Base-by-base conservation (phyloP, 2,329 filamentous ascomycete species). In the Sarocladium oryzae region DNA sequence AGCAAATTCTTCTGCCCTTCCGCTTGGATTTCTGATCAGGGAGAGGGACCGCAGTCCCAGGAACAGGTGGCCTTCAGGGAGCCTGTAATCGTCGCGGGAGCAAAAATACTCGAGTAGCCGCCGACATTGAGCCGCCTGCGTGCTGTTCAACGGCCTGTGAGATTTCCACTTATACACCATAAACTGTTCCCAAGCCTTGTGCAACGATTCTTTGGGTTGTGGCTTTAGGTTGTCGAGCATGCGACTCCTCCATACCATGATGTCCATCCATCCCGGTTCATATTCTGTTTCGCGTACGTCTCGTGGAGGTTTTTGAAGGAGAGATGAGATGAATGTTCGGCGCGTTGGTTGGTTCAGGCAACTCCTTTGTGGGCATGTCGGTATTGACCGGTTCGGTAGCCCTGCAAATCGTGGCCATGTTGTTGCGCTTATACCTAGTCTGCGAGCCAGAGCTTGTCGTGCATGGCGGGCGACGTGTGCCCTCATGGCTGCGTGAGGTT, bases 181-280 rank as follows among this genome's bases (percentile, higher is more conserved):
- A 56, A 91, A 84, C 9, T 74, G 69, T 51, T 70, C 74, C 65
- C 87, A 84, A 4, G 86, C 88, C 32, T 78, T 71, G 1, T 81
- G 67, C 2, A 96, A 71, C 30, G 87, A 80, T n/a, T 74, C 65
- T 2, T 74, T 70, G 0, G 79, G 66, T 15, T 88, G 89, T 9
- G 81, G 78, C 30, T 89, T 79, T 32, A 83, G 73, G 49, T 79
- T 76, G 52, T 87, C 77, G 49, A 78, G 74, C 57, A 84, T 70
- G 54, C 81, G 78, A 57, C 80, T 79, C 50, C 79, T 73, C 64
- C 89, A 78, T 53, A 87, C 78, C 59, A 87, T 78, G 70, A 96
- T 80, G 15, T 77, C 78, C 56, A 82, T 81, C 60, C 90, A 79
- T 50, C 89, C 90, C 1, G 81, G 86, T 60, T 83, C 86, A 54